phyloP scores from a whole-genome alignment of 257 asterid species.

The Solanum tarijense region DNA sequence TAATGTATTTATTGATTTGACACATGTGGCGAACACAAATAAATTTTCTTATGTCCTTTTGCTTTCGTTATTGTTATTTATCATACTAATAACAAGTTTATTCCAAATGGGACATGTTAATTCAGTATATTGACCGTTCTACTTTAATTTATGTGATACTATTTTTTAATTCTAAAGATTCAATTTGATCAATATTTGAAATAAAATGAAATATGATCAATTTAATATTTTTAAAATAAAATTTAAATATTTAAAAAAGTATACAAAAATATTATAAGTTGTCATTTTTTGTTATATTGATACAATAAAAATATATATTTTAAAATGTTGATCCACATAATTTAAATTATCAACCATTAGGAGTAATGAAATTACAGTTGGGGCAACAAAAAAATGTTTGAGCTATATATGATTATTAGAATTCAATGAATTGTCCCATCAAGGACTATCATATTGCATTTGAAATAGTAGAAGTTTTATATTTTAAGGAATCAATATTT shows the following conservation, averaged over 20 bases:
- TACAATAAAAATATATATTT: not conserved
- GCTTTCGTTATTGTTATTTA: not conserved
- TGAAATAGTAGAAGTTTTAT: not conserved
- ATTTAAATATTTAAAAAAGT: not conserved
- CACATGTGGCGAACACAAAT: not conserved
- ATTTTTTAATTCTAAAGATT: not conserved
- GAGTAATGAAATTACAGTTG: not conserved
- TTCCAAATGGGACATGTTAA: not conserved
- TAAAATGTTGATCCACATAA: not conserved
- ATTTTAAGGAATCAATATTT: not conserved
- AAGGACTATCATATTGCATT: not conserved
- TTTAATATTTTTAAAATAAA: not conserved
- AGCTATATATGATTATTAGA: not conserved
- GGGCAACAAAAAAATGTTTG: not conserved
- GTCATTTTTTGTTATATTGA: not conserved
- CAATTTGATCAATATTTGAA: not conserved
- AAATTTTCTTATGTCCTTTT: not conserved
- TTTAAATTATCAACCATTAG: not conserved
- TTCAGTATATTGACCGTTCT: fast-evolving
- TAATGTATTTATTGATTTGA: not conserved
- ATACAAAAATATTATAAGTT: not conserved
- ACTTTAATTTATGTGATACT: not conserved
- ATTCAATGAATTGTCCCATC: not conserved
- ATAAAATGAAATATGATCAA: not conserved
- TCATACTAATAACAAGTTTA: not conserved